Percentiles rank a stretch among this genome's conserved stretches.
phyloP scores from a whole-genome alignment of 495 filamentous ascomycete genomes.

The Penicillium riverlandense region DNA sequence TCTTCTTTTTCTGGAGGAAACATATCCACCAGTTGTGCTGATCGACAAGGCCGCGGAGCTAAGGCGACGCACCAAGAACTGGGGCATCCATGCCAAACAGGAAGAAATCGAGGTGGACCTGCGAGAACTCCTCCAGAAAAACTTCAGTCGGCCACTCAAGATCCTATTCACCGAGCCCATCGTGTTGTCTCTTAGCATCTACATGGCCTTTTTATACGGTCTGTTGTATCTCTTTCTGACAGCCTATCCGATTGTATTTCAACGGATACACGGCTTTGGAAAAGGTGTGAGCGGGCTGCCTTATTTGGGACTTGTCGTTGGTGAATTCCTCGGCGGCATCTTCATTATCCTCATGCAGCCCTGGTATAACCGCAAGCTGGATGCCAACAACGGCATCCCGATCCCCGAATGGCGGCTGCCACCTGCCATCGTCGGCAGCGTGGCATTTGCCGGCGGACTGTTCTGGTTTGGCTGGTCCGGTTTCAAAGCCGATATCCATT shows the following conservation, averaged over 20 bases:
- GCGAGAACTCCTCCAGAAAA: slow-evolving; percentile 69
- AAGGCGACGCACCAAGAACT: slow-evolving; percentile 76
- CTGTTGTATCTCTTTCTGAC: slow-evolving; percentile 76
- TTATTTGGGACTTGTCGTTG: slow-evolving; percentile 74
- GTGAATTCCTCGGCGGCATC: slow-evolving; percentile 60
- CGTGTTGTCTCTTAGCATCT: slow-evolving; percentile 63
- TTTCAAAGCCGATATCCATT: slow-evolving; percentile 61
- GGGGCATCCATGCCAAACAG: slow-evolving; percentile 91
- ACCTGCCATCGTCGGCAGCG: slow-evolving; percentile 68
- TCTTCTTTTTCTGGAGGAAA: slow-evolving; percentile 69
- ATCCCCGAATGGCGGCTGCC: slow-evolving; percentile 84
- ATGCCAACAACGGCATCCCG: slow-evolving; percentile 64
- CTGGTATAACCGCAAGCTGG: slow-evolving; percentile 54
- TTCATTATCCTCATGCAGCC: slow-evolving; percentile 61
- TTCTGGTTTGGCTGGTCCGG: slow-evolving; percentile 85
- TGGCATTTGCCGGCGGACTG: slow-evolving; percentile 63
- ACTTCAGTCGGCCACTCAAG: slow-evolving; percentile 72
- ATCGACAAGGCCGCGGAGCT: slow-evolving; percentile 70
- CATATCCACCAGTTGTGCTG: slow-evolving; percentile 77
- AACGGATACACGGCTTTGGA: slow-evolving; percentile 59
- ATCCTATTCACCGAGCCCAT: slow-evolving; percentile 79
- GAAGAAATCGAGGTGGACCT: slow-evolving; percentile 88
- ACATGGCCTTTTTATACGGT: slow-evolving; percentile 79
- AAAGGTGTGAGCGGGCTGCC: slow-evolving; percentile 65
- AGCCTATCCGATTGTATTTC: slow-evolving; percentile 75